Conservation (phyloP, 2,329 filamentous ascomycete genomes). For the Penicillium sp. region DNA sequence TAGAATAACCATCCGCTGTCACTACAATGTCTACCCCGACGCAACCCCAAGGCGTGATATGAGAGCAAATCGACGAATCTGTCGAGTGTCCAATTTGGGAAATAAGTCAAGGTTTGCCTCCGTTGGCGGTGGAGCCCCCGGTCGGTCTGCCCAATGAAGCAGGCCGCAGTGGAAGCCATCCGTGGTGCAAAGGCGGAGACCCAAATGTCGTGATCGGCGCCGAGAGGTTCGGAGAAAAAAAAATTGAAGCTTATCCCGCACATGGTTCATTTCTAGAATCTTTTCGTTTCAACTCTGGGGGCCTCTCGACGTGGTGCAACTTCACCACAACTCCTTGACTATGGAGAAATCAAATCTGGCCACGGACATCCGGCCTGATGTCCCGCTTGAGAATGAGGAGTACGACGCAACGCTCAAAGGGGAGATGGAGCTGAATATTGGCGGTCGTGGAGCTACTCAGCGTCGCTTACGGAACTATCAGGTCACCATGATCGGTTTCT, state of each 20-base stretch:
- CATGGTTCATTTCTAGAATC: not conserved
- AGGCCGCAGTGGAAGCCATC: slow-evolving; percentile 11
- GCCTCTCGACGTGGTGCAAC: not conserved
- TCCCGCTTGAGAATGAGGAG: slow-evolving; percentile 4
- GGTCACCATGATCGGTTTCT: slow-evolving; percentile 35
- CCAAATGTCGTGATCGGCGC: slow-evolving; percentile 19
- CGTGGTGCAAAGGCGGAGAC: slow-evolving; percentile 3
- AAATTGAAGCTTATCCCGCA: slow-evolving; percentile 4
- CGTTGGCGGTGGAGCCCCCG: slow-evolving; percentile 11
- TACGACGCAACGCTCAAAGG: slow-evolving; percentile 21
- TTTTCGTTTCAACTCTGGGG: not conserved
- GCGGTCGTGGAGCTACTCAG: slow-evolving; percentile 33
- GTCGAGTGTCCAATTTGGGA: not conserved
- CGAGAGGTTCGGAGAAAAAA: slow-evolving; percentile 9
- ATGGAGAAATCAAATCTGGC: slow-evolving; percentile 18
- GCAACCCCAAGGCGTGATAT: slow-evolving; percentile 2
- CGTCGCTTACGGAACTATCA: slow-evolving; percentile 36
- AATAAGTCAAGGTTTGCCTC: slow-evolving; percentile 15
- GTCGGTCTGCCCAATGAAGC: slow-evolving; percentile 13
- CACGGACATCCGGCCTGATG: slow-evolving; percentile 17
- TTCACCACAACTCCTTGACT: not conserved
- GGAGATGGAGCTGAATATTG: slow-evolving; percentile 33
- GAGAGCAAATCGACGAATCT: not conserved
- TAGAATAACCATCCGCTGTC: too few species aligned
- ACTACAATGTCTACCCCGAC: not conserved